These are phyloP conservation scores for Penicillium manginii DNA, from an alignment of 495 filamentous ascomycete species.

Conservation along the genomic window DNA sequence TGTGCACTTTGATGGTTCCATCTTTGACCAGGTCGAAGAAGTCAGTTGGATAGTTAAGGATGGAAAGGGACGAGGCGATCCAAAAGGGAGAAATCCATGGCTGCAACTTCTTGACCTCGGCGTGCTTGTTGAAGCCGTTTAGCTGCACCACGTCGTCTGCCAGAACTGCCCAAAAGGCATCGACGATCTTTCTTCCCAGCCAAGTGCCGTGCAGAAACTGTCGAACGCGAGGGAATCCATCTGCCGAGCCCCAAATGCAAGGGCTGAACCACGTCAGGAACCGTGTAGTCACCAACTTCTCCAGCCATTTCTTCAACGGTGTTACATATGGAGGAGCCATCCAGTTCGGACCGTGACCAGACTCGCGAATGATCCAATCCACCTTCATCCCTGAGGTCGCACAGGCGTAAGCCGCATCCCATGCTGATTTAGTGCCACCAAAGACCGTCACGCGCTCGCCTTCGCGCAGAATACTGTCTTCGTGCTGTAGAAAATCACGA, in stretches of 20 bases:
- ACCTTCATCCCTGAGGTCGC: slow-evolving; percentile 67
- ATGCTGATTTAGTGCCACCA: slow-evolving; percentile 75
- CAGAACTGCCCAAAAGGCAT: slow-evolving; percentile 69
- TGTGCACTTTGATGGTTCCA: slow-evolving; percentile 62
- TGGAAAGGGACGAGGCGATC: slow-evolving; percentile 61
- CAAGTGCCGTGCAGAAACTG: slow-evolving; percentile 67
- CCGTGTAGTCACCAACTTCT: slow-evolving; percentile 67
- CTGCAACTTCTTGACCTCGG: slow-evolving; percentile 66
- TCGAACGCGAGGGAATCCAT: slow-evolving; percentile 50
- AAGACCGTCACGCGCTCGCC: slow-evolving; percentile 59
- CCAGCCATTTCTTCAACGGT: slow-evolving; percentile 60
- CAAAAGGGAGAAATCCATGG: slow-evolving; percentile 70
- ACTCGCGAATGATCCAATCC: slow-evolving; percentile 78
- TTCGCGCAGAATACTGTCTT: slow-evolving; percentile 35
- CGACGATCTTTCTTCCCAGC: slow-evolving; percentile 68
- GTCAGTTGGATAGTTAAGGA: slow-evolving; percentile 70
- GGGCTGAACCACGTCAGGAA: slow-evolving; percentile 69
- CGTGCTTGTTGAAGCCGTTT: slow-evolving; percentile 63
- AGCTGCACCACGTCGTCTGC: slow-evolving; percentile 60
- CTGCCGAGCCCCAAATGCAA: slow-evolving; percentile 61
- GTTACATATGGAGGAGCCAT: slow-evolving; percentile 70
- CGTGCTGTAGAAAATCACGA: slow-evolving; percentile 55
- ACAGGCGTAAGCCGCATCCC: slow-evolving; percentile 74
- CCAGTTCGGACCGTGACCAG: slow-evolving; percentile 73
- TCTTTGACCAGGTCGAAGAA: slow-evolving; percentile 64